phyloP scores from a whole-genome alignment of 176 grass and related monocot genomes.

The Pontederia crassipes region DNA sequence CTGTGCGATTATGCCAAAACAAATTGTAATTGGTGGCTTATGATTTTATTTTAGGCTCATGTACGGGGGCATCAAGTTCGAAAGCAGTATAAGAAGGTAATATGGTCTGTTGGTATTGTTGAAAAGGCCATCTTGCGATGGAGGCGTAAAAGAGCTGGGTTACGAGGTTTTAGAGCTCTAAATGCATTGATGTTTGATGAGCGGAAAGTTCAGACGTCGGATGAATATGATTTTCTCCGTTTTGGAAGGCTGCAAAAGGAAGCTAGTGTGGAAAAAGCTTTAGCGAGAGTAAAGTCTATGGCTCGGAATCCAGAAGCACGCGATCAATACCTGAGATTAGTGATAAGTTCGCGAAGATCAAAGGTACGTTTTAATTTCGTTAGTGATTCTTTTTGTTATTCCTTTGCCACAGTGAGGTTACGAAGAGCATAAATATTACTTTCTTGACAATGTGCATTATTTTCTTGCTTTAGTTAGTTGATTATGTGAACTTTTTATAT shows the following conservation, averaged over 20 bases:
- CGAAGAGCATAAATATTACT: too few relatives aligned
- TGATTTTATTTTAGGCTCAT: slow-evolving; percentile 48
- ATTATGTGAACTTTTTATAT: too few relatives aligned
- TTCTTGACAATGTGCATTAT: neutral
- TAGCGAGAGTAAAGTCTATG: slow-evolving; percentile 92
- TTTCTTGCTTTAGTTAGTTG: too few relatives aligned
- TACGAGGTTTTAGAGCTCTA: slow-evolving; percentile 66
- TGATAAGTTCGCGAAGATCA: slow-evolving; percentile 2
- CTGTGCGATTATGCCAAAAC: too few relatives aligned
- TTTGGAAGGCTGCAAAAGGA: slow-evolving; percentile 62
- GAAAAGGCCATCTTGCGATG: slow-evolving; percentile 91
- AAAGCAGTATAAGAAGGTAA: slow-evolving; percentile 56
- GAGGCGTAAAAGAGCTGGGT: slow-evolving; percentile 56
- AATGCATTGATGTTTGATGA: slow-evolving; percentile 17
- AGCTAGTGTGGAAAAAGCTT: slow-evolving; percentile 80
- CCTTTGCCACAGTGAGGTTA: neutral
- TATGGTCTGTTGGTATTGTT: slow-evolving; percentile 89
- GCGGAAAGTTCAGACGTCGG: slow-evolving; percentile 24
- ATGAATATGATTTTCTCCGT: slow-evolving; percentile 73
- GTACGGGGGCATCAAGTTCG: slow-evolving; percentile 34
- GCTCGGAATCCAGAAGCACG: slow-evolving; percentile 70
- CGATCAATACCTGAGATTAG: slow-evolving; percentile 43
- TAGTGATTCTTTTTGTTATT: neutral
- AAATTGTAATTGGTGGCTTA: neutral
- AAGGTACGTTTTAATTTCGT: slow-evolving; percentile 8